Evolutionary conservation across 495 filamentous ascomycete species (phyloP).

Genomic region (Neurospora sp.): DNA sequence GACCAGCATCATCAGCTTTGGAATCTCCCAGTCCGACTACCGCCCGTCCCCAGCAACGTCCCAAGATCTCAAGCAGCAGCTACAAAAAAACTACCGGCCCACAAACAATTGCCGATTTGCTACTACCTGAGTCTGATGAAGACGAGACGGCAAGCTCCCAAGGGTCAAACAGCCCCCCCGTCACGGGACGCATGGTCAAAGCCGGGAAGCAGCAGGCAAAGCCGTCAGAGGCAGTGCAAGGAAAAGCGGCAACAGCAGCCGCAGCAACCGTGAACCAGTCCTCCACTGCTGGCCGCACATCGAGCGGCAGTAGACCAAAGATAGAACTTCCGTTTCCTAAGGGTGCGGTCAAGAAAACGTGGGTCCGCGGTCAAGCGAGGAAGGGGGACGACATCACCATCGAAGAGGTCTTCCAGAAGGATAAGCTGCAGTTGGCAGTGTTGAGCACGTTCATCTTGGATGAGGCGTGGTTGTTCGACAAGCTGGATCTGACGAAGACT

Average conservation of each 20-base stretch:
- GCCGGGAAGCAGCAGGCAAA: neutral
- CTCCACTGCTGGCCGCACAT: neutral
- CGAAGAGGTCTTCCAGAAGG: constrained; percentile 74
- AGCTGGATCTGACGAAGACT: constrained; percentile 28
- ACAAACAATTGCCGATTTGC: neutral
- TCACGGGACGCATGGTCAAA: neutral
- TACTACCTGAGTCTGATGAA: neutral
- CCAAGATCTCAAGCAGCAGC: constrained; percentile 6
- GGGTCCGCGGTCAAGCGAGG: constrained; percentile 47
- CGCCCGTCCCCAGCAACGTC: constrained; percentile 15
- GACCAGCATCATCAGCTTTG: constrained; percentile 35
- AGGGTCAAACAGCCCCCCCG: neutral
- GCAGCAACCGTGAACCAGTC: neutral
- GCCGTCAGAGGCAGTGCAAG: neutral
- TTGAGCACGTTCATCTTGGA: constrained; percentile 86
- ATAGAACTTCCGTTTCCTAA: constrained; percentile 47
- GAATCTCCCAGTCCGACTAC: neutral
- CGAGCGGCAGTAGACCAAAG: neutral
- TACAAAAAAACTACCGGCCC: neutral
- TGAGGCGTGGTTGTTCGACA: constrained; percentile 37
- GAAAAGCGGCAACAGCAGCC: neutral
- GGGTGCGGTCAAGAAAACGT: constrained; percentile 78
- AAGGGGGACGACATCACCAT: constrained; percentile 69
- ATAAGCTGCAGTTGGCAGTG: constrained; percentile 62
- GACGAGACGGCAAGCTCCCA: neutral